Evolutionary conservation across 1,139 yeast species (phyloP), one percentile per base, ranked within the genome.

Genomic region (Kazachstania sp.): DNA sequence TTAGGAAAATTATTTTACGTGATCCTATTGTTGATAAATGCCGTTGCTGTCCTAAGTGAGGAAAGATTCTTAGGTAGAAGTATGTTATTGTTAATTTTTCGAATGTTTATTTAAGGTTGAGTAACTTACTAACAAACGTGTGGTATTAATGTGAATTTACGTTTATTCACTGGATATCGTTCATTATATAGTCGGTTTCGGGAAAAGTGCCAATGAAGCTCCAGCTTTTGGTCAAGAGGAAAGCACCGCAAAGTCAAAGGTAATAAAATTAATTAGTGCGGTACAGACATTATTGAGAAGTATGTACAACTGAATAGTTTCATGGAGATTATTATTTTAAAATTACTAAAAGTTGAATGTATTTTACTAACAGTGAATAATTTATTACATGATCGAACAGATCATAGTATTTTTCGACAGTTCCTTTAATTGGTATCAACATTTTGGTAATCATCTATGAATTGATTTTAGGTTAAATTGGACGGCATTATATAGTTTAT

Each of bases 1-100:
- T 68, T 84, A 44, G 92, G 92, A 19, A 74, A 77, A 54, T 66
- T 84, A 39, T 74, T 81, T 55, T 84, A 83, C 65, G 83, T 79
- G 46, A 71, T 76, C n/a, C 66, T 86, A 36, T 71, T 86, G 50
- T 67, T 83, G 49, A 76, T 85, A 46, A 86, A 86, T 63, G 79
- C 92, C 0, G 76, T 86, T 29, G 95, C 95, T 1, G 83, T 86
- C 39, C 71, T 86, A 43, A 83, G 85, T 57, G 95, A 86, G 59
- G 95, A 86, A 63, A 71, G 95, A 51, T 86, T 86, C 61, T 71
- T 86, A 48, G 81, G 83, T 54, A 70, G 95, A 64, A 79, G 82
- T 75, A 69, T 60, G 79, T 69, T 46, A 26, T 23, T 9, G n/a
- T 13, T 9, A 11, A 9, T 18, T 32, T 9, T 32, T 41, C 12